Percentiles rank a stretch among this genome's conserved stretches.
phyloP scores from a whole-genome alignment of 2,329 filamentous ascomycete species.

The Cercospora berteroae region DNA sequence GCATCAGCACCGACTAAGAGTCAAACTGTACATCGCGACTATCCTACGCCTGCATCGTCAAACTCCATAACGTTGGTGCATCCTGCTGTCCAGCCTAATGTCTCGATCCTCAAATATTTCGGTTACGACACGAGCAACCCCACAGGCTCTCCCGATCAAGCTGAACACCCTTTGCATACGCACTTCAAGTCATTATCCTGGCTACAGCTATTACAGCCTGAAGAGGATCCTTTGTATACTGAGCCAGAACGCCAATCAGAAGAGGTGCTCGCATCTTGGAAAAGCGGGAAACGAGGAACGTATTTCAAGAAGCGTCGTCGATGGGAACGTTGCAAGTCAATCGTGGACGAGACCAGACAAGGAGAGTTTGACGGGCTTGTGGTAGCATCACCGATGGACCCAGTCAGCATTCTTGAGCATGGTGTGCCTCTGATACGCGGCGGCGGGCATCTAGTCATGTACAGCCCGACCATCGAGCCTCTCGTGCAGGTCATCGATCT shows the following conservation, averaged over 20 bases:
- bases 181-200: conserved; percentile 84
- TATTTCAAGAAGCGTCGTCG: conserved; percentile 87
- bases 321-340: conserved; percentile 68
- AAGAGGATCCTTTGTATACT: conserved; percentile 71
- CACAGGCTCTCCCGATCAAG: conserved; percentile 43
- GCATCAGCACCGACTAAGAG: conserved; percentile 1
- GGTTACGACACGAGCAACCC: conserved; percentile 71
- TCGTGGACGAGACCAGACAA: conserved; percentile 70
- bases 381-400: conserved; percentile 79
- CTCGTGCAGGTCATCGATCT: conserved; percentile 74
- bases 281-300: conserved; percentile 75
- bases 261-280: conserved; percentile 66
- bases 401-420: conserved; percentile 69
- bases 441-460: conserved; percentile 81
- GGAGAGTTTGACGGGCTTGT: conserved; percentile 83
- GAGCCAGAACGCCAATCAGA: conserved; percentile 61
- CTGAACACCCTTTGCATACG: conserved; percentile 71
- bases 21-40: conserved; percentile 45
- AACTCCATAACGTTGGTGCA: conserved; percentile 83
- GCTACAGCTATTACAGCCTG: conserved; percentile 82
- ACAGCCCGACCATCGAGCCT: conserved; percentile 76
- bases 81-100: conserved; percentile 79
- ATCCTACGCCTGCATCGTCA: conserved; percentile 62
- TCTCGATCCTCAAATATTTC: conserved; percentile 85
- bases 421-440: conserved; percentile 77